phyloP scores from a whole-genome alignment of 2,329 filamentous ascomycete genomes.

The Colletotrichum melonis region DNA sequence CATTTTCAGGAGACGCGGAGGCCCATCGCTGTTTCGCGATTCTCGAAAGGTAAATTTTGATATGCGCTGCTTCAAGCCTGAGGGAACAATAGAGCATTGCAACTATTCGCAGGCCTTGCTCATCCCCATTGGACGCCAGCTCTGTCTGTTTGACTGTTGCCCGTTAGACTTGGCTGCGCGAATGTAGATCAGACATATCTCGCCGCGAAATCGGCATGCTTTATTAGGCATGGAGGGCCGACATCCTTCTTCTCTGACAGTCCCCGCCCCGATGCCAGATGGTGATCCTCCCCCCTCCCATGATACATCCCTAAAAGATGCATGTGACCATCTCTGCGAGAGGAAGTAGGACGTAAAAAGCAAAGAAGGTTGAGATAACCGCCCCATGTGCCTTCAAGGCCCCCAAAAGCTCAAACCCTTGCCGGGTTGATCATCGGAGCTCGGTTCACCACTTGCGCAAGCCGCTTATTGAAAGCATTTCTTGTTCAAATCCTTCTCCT shows the following conservation, averaged over 20 bases:
- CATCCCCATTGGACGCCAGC: neutral
- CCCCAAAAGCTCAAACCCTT: neutral
- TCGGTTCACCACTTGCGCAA: conserved; percentile 16
- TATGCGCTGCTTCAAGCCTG: neutral
- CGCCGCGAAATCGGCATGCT: neutral
- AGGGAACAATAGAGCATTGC: neutral
- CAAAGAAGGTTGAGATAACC: conserved; percentile 22
- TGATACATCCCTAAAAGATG: neutral
- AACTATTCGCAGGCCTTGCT: neutral
- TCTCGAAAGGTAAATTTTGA: neutral
- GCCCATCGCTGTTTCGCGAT: neutral
- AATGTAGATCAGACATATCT: conserved; percentile 7
- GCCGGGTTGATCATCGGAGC: conserved; percentile 13
- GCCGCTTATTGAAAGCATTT: conserved; percentile 1
- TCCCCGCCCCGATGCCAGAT: neutral
- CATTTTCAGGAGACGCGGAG: neutral
- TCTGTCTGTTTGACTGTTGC: neutral
- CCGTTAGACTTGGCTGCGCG: neutral
- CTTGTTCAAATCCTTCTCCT: neutral
- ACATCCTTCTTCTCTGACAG: neutral
- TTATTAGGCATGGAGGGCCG: neutral
- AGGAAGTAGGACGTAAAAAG: neutral
- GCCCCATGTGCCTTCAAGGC: neutral
- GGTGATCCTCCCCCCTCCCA: neutral
- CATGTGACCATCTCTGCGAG: conserved; percentile 2